Base-by-base conservation (phyloP, 345 rosid genomes). In the Adansonia digitata region DNA sequence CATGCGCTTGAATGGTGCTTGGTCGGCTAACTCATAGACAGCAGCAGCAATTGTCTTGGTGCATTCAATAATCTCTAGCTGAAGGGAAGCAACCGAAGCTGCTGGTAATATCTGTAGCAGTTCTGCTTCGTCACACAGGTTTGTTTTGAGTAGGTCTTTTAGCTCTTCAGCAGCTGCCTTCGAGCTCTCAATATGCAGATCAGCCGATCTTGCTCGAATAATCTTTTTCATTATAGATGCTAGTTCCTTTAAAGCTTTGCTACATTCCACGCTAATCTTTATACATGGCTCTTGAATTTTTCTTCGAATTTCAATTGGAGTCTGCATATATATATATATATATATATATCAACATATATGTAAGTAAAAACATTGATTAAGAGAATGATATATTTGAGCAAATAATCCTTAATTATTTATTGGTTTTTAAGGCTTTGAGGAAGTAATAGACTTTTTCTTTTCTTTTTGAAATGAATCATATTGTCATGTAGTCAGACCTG, bases 211-310 rank as follows among this genome's bases (percentile, higher is more conserved):
- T 49, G 83, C 48, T 11, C 0, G 48, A 1, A 12, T 60, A 83
- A 86, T 85, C 27, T 29, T 79, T 39, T 35, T 75, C 5, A 81
- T 34, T 6, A 79, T 45, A 5, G 63, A 65, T 5, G 82, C 74
- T 13, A 86, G 15, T 68, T 85, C 87, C 77, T 74, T 86, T 11
- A 88, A 67, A 42, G 83, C 77, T 59, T 66, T 80, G 24, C 88
- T 79, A 26, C 74, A 81, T 71, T 75, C 86, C 7, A 1, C 1
- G 78, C 83, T 71, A 29, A 80, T 72, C 34, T 27, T 69, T 39
- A 24, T 77, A 76, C 87, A 79, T 9, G 80, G 52, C 45, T 60
- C 80, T 70, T 81, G 72, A 69, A 84, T 53, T 75, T 60, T 43
- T 62, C 35, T 20, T n/a, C 55, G 49, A 22, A 84, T 17, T 66